phyloP scores from a whole-genome alignment of 176 grass and related monocot genomes.

The Oryza officinalis region DNA sequence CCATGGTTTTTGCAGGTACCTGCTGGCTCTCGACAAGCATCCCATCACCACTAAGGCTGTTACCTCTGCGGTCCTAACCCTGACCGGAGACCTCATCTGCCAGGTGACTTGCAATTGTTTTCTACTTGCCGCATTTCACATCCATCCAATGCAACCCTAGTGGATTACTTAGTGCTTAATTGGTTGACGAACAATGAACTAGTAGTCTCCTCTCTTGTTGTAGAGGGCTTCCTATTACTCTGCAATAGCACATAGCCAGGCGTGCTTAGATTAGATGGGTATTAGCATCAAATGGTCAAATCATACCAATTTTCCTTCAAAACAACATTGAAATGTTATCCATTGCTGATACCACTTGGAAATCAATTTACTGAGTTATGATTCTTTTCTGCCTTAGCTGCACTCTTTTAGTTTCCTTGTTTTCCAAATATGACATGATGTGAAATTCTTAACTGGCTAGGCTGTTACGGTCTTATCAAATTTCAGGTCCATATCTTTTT shows the following conservation, averaged over 20 bases:
- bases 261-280: too few species aligned
- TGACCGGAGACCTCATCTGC: conserved; percentile 69
- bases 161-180: neutral
- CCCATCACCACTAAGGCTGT: conserved; percentile 64
- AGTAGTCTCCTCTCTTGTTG: too few species aligned
- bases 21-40: conserved; percentile 58
- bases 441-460: neutral
- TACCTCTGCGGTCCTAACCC: conserved; percentile 61
- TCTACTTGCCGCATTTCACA: neutral
- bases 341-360: neutral
- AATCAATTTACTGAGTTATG: neutral
- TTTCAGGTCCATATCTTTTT: neutral
- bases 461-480: neutral
- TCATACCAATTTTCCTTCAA: neutral
- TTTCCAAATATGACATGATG: neutral
- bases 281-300: neutral
- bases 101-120: conserved; percentile 42
- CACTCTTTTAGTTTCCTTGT: neutral
- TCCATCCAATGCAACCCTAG: neutral
- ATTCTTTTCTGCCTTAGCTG: neutral
- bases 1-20: conserved; percentile 32
- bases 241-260: too few species aligned
- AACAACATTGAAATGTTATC: neutral
- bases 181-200: too few species aligned
- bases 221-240: too few species aligned